A percentile compares a stretch with the other conserved stretches of the same genome.
Conservation (phyloP, 768 basidiomycete species). For the Trametes cingulata region DNA sequence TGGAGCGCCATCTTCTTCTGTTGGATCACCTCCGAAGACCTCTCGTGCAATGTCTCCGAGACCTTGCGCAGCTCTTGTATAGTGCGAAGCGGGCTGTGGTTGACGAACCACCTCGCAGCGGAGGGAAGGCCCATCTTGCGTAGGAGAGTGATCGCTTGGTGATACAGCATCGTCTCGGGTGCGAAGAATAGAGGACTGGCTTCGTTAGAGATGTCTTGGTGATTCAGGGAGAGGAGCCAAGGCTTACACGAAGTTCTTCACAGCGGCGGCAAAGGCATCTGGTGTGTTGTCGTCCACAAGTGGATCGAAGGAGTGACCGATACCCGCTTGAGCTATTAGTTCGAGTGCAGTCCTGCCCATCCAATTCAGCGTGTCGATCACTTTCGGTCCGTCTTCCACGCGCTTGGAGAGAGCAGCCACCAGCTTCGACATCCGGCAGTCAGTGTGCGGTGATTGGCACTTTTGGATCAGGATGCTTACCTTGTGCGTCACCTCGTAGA, state of each 20-base stretch:
- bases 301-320: neutral
- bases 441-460: neutral
- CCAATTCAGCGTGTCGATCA: neutral
- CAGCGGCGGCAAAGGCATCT: neutral
- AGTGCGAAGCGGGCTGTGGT: slow-evolving; percentile 34
- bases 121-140: slow-evolving; percentile 32
- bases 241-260: slow-evolving; percentile 28
- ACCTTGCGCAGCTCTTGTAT: slow-evolving; percentile 45
- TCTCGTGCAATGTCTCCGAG: slow-evolving; percentile 47
- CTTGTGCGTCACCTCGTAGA: slow-evolving; percentile 46
- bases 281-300: neutral
- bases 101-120: slow-evolving; percentile 44
- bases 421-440: neutral
- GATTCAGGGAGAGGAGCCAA: too few species aligned
- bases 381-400: neutral
- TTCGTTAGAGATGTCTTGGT: too few species aligned
- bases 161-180: slow-evolving; percentile 37
- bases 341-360: neutral
- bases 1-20: slow-evolving; percentile 36
- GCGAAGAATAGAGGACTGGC: neutral
- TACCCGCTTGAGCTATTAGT: neutral
- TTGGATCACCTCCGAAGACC: slow-evolving; percentile 41
- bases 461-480: slow-evolving; percentile 35
- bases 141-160: slow-evolving; percentile 11
- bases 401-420: neutral